Percentiles rank a stretch among this genome's conserved stretches.
These are phyloP conservation scores for Boehmeria nivea DNA, from an alignment of 306 rosid species.

Conservation along the genomic window DNA sequence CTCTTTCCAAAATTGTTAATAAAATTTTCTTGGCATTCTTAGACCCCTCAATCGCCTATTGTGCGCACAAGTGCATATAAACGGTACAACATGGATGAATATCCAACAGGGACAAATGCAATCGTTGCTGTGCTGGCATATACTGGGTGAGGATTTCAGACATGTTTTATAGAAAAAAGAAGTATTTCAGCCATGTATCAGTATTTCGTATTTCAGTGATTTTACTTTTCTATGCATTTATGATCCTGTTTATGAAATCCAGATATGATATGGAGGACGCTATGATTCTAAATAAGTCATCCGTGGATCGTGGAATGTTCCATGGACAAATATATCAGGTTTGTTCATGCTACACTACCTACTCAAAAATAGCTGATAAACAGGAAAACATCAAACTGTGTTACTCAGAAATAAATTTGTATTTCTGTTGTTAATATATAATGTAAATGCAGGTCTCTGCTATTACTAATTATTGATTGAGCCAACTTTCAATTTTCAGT, in stretches of 20 bases:
- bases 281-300: slow-evolving; percentile 92
- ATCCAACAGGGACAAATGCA: slow-evolving; percentile 91
- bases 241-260: slow-evolving; percentile 21
- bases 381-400: too few species aligned
- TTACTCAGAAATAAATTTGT: too few species aligned
- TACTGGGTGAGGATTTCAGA: slow-evolving; percentile 67
- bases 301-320: slow-evolving; percentile 97
- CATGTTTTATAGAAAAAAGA: too few species aligned
- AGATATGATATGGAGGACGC: slow-evolving; percentile 99
- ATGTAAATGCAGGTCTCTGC: too few species aligned
- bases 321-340: slow-evolving; percentile 95
- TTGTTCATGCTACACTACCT: slow-evolving; percentile 19
- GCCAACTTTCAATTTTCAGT: too few species aligned
- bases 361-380: too few species aligned
- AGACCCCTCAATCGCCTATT: slow-evolving; percentile 91
- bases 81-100: slow-evolving; percentile 68
- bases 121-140: slow-evolving; percentile 92
- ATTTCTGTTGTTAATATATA: too few species aligned
- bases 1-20: too few species aligned
- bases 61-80: slow-evolving; percentile 76
- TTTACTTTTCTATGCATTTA: slow-evolving; percentile 1
- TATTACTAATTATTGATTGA: too few species aligned
- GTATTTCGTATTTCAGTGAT: neutral
- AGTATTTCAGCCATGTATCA: too few species aligned
- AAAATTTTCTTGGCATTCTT: slow-evolving; percentile 21